phyloP scores from a whole-genome alignment of 257 asterid species.

The Mentha longifolia region DNA sequence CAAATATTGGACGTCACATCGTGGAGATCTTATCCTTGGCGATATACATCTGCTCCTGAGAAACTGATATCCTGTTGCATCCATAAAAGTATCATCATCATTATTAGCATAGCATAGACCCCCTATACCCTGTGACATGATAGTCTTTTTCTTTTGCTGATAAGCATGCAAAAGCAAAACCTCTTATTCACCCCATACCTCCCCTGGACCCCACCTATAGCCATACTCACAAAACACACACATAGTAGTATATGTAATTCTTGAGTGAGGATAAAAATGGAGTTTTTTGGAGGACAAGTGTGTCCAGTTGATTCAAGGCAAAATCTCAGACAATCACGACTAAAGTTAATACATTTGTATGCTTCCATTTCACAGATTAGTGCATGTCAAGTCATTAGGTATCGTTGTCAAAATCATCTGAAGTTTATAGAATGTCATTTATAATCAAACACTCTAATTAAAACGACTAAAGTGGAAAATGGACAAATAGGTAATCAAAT shows the following conservation, averaged over 20 bases:
- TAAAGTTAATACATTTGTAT: not conserved
- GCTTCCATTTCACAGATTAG: not conserved
- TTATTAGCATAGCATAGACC: constrained; percentile 33
- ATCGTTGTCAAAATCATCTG: constrained; percentile 7
- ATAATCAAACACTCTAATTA: not conserved
- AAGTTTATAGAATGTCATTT: not conserved
- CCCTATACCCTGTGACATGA: constrained; percentile 28
- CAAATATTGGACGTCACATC: constrained; percentile 64
- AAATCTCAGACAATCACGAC: constrained; percentile 9
- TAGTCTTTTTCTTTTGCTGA: constrained; percentile 27
- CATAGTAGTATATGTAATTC: not conserved
- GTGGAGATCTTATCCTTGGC: constrained; percentile 67
- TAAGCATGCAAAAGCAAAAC: constrained; percentile 32
- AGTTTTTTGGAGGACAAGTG: not conserved
- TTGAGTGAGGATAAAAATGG: not conserved
- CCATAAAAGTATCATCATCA: constrained; percentile 43
- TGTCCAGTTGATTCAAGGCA: constrained; percentile 11
- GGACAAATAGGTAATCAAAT: not conserved
- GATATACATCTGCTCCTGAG: constrained; percentile 72
- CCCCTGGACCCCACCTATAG: constrained; percentile 29
- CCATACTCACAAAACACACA: not conserved
- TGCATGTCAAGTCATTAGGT: constrained; percentile 21
- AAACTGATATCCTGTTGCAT: constrained; percentile 71
- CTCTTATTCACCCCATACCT: constrained; percentile 36
- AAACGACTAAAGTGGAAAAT: not conserved